Base-by-base conservation (phyloP, 1,139 yeast species). In the Candida dubliniensis region DNA sequence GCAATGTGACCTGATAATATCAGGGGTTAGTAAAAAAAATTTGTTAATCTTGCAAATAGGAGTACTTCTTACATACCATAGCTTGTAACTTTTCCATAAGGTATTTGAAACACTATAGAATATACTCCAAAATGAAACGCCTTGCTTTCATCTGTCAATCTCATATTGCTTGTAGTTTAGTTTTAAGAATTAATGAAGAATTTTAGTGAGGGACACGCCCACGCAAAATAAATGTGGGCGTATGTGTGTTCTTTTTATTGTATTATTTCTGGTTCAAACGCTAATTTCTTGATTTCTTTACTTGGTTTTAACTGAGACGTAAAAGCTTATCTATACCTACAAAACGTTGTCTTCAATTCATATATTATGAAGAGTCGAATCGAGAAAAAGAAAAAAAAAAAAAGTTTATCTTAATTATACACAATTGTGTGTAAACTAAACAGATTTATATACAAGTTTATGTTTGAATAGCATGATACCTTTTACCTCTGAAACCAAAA, bases 401-500 rank as follows among this genome's bases (percentile, higher is more conserved):
- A 18, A 18, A 18, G 23, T 18, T 18, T 18, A 5, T 18, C 23
- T 5, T 18, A 18, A 18, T 18, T 18, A 18, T 18, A 18, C 23
- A 18, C 23, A 18, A 4, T 18, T 18, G 23, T 18, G 23, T 18
- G 14, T 15, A 15, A 11, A 14, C 15, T 31, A 26, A 37, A 13
- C 4, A 29, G n/a, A n/a, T 8, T 13, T 30, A 30, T 30, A 30
- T 30, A 30, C 32, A 30, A 12, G 32, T 30, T 30, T n/a, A 30
- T n/a, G 32, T 30, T 30, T 30, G 15, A 31, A 23, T 34, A 24
- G 34, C 42, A 25, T 24, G 18, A 6, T 93, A 93, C 64, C 98
- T 81, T 77, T 93, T 93, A 55, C 99, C 99, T 70, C 99, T 83
- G 64, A 91, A 80, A 23, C 93, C 98, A 63, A 88, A 90, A 43